Base-by-base conservation (phyloP, 345 rosid species). In the Bretschneidera sinensis region DNA sequence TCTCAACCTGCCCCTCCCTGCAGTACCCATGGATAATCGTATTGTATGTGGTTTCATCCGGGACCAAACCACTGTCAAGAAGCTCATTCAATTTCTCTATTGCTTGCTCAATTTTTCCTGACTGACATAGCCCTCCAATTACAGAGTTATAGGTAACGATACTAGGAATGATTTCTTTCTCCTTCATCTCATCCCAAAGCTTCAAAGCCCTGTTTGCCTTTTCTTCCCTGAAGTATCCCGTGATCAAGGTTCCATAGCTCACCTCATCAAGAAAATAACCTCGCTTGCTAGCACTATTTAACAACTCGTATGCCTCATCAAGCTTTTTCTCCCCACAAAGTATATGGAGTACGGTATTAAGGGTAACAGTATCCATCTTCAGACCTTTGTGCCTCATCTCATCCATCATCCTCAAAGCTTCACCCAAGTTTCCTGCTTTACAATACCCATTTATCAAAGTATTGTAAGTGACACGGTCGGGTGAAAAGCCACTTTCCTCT, bases 101-200 rank as follows among this genome's bases (percentile, higher is more conserved):
- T 4, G 98, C 96, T 72, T 78, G 63, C 59, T 82, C 84, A 57
- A 88, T 83, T 72, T 76, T 83, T 35, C 86, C 85, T 8, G 68
- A 70, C 63, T 77, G 92, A 70, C 83, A 85, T 64, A 85, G 74
- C 65, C 92, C 97, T 48, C 70, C 63, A 53, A 92, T 89, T 5
- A 87, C 51, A 63, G 86, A 65, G 74, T 92, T 89, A 71, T 81
- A 85, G 20, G 91, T 87, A 48, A 66, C 34, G 70, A 84, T 67
- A 1, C 80, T 84, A 48, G 98, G 98, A 60, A 72, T 50, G 10
- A 89, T 80, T 69, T 77, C 75, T 66, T 76, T 79, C 71, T 70
- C 78, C 79, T 78, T 89, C 92, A 92, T 89, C 76, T 89, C 95
- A 24, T 78, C 79, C 98, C 98, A 89, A 57, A 83, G 81, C 60